These are phyloP conservation scores for Nothophaeocryptopus gaeumannii DNA, from an alignment of 2,329 filamentous ascomycete genomes.

Conservation along the genomic window DNA sequence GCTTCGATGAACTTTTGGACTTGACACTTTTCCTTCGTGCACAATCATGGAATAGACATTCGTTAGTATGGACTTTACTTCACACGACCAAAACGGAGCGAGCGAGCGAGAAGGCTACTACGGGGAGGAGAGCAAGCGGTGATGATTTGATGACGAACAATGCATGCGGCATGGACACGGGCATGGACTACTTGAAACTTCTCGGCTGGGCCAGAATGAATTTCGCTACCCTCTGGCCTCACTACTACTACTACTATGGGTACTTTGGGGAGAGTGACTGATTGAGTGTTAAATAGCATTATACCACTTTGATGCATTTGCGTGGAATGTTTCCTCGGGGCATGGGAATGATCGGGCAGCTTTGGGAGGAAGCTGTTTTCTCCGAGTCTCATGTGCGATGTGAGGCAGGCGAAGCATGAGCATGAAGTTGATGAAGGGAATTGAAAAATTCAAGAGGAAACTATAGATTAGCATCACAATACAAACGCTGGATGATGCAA, in stretches of 20 bases:
- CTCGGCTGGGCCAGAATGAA: background rate
- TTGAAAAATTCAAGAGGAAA: background rate
- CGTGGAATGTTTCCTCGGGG: background rate
- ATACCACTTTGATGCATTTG: slow-evolving; percentile 18
- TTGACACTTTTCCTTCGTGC: slow-evolving; percentile 9
- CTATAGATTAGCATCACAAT: background rate
- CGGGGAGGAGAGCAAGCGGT: background rate
- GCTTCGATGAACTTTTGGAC: background rate
- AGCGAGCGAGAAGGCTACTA: background rate
- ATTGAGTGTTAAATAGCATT: slow-evolving; percentile 6
- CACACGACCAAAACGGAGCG: background rate
- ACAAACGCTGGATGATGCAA: too few species aligned
- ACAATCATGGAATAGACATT: slow-evolving; percentile 4
- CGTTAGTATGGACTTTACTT: too few species aligned
- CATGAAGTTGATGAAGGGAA: background rate
- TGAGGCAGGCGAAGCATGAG: too few species aligned
- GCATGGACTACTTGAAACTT: too few species aligned
- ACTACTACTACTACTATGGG: too few species aligned
- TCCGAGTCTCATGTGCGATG: too few species aligned
- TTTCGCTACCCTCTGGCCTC: too few species aligned
- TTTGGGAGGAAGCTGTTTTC: background rate
- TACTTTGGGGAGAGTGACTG: too few species aligned
- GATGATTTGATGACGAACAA: slow-evolving; percentile 5
- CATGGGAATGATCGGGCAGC: background rate
- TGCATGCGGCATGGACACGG: too few species aligned